Percentiles rank a stretch among this genome's conserved stretches.
Evolutionary conservation across 768 basidiomycete genomes (phyloP).

Genomic region (Xerocomus spinulosus): DNA sequence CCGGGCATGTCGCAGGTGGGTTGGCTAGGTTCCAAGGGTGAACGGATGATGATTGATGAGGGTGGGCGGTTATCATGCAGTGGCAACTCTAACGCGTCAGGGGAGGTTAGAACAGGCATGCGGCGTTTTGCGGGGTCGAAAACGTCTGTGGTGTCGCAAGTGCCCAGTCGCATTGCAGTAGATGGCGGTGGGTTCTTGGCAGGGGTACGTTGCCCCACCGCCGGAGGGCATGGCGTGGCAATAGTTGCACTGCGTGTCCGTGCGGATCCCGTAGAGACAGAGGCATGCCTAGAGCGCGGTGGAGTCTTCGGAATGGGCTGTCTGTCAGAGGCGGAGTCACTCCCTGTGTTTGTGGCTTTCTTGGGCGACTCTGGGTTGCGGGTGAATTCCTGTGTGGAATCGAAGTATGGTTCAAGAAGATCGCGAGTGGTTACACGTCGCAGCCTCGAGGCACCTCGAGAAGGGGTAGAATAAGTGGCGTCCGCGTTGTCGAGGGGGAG

Average conservation of each 20-base stretch:
- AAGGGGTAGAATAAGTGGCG: background rate
- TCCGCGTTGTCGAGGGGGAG: constrained; percentile 13
- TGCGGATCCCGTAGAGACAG: constrained; percentile 14
- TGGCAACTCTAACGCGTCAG: constrained; percentile 14
- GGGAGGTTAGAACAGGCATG: constrained; percentile 4
- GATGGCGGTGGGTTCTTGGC: constrained; percentile 1
- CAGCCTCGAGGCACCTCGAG: constrained; percentile 4
- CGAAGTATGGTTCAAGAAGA: constrained; percentile 19
- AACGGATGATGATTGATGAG: constrained; percentile 23
- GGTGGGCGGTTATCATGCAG: constrained; percentile 11
- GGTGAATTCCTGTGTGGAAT: constrained; percentile 4
- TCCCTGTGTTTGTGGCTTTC: constrained; percentile 7
- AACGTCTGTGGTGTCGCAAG: constrained; percentile 1
- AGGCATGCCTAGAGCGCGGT: constrained; percentile 16
- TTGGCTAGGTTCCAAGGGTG: constrained; percentile 8
- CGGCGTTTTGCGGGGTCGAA: background rate
- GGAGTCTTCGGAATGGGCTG: constrained; percentile 15
- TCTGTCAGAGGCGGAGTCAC: constrained; percentile 3
- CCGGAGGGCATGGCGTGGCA: constrained; percentile 4
- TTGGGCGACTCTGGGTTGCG: constrained; percentile 3
- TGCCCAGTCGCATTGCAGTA: background rate
- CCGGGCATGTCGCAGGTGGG: background rate
- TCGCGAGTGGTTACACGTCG: constrained; percentile 22
- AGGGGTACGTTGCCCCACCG: constrained; percentile 1
- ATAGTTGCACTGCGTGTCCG: constrained; percentile 15